These are phyloP conservation scores for Xenoacremonium recifei DNA, from an alignment of 2,329 filamentous ascomycete species.

Conservation along the genomic window DNA sequence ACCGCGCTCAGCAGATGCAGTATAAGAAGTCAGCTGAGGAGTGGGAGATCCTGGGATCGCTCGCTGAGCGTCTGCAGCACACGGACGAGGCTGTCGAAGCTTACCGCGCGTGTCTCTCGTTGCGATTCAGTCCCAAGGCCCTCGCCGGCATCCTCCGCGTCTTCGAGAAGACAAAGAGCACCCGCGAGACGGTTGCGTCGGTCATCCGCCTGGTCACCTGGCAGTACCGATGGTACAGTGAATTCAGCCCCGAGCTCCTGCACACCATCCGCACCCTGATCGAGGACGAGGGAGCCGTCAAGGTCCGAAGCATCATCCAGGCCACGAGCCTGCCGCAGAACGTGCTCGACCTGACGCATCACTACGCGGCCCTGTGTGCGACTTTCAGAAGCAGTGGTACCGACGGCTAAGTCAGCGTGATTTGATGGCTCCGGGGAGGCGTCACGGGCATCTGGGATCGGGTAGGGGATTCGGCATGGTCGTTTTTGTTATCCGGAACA, in stretches of 20 bases:
- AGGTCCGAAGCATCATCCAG: conserved; percentile 95
- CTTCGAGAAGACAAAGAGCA: conserved; percentile 76
- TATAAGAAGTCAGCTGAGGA: conserved; percentile 97
- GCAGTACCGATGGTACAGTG: conserved; percentile 99
- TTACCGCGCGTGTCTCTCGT: conserved; percentile 81
- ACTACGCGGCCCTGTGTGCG: conserved; percentile 92
- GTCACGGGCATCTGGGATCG: no score
- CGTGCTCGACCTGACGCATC: conserved; percentile 90
- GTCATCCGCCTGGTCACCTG: conserved; percentile 91
- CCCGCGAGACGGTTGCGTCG: conserved; percentile 77
- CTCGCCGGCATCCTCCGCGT: conserved; percentile 80
- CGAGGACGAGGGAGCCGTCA: conserved; percentile 95
- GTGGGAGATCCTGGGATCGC: conserved; percentile 94
- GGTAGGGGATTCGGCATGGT: no score
- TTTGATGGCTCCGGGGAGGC: background rate
- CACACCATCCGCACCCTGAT: conserved; percentile 88
- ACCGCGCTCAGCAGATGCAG: conserved; percentile 85
- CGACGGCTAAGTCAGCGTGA: conserved; percentile 59
- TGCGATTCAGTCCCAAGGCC: conserved; percentile 91
- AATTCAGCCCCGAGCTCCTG: conserved; percentile 92
- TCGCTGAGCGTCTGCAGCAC: conserved; percentile 92
- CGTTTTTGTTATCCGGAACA: no score
- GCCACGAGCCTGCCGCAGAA: conserved; percentile 91
- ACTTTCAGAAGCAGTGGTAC: conserved; percentile 94
- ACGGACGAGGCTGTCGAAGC: conserved; percentile 89